Conservation (phyloP, 345 rosid genomes). For the Dipteronia dyeriana region DNA sequence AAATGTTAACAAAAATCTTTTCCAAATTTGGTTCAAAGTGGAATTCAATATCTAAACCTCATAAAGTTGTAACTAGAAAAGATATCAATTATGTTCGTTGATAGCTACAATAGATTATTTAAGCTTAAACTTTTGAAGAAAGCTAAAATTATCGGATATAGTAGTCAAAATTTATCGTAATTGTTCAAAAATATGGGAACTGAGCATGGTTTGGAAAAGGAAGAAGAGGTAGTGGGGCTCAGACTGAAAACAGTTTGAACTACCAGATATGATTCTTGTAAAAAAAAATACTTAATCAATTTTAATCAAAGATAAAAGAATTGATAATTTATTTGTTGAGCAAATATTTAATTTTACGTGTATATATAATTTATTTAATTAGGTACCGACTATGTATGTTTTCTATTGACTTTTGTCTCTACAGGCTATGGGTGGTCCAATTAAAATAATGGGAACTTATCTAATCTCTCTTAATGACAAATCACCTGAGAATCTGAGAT, state of each 20-base stretch:
- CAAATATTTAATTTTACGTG: not conserved
- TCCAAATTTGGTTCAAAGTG: not conserved
- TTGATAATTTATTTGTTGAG: constrained; percentile 3
- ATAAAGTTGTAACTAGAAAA: too few species aligned
- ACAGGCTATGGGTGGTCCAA: not conserved
- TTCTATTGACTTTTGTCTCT: not conserved
- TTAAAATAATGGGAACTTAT: not conserved
- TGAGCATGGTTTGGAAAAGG: not conserved
- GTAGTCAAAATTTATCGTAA: too few species aligned
- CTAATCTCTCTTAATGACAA: not conserved
- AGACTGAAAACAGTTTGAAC: not conserved
- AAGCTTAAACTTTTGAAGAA: too few species aligned
- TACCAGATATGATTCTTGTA: not conserved
- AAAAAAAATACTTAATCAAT: not conserved
- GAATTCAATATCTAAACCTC: not conserved
- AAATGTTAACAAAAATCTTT: too few species aligned
- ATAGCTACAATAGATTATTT: too few species aligned
- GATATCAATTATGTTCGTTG: too few species aligned
- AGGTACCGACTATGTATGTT: not conserved
- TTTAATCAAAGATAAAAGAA: not conserved
- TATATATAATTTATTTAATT: not conserved
- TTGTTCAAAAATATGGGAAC: too few species aligned
- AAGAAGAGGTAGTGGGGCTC: not conserved
- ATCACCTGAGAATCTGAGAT: not conserved
- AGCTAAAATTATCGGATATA: too few species aligned